Conservation (phyloP, 768 basidiomycete genomes). For the Tricholoma flavovirens region DNA sequence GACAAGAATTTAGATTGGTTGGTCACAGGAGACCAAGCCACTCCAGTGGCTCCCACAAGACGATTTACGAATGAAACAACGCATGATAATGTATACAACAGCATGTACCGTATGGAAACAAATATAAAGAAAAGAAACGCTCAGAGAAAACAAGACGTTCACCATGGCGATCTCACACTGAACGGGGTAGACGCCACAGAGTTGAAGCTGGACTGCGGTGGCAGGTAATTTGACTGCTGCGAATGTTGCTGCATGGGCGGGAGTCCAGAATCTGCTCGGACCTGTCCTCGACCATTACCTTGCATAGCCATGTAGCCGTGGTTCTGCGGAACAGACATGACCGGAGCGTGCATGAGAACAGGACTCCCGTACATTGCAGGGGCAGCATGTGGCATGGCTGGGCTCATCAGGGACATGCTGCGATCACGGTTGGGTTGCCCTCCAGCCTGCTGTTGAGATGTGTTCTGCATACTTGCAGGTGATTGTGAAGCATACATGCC, state of each 20-base stretch:
- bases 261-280: constrained; percentile 42
- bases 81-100: constrained; percentile 16
- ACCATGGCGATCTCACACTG: constrained; percentile 44
- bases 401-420: constrained; percentile 61
- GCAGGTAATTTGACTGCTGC: constrained; percentile 23
- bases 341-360: constrained; percentile 59
- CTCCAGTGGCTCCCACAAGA: no score
- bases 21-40: neutral
- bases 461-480: constrained; percentile 35
- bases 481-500: constrained; percentile 47
- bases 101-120: constrained; percentile 37
- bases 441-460: constrained; percentile 31
- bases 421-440: constrained; percentile 40
- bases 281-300: constrained; percentile 41
- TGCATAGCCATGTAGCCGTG: constrained; percentile 44
- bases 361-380: constrained; percentile 67
- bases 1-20: no score
- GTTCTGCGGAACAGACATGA: constrained; percentile 36
- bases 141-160: constrained; percentile 24
- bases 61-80: neutral
- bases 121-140: constrained; percentile 20
- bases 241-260: constrained; percentile 37
- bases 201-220: constrained; percentile 36
- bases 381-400: constrained; percentile 58
- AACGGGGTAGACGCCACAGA: constrained; percentile 36